A percentile compares a stretch with the other conserved stretches of the same genome.
These are phyloP conservation scores for Pecoramyces ruminantium DNA, from an alignment of 192 early-diverging fungal species.

Conservation along the genomic window DNA sequence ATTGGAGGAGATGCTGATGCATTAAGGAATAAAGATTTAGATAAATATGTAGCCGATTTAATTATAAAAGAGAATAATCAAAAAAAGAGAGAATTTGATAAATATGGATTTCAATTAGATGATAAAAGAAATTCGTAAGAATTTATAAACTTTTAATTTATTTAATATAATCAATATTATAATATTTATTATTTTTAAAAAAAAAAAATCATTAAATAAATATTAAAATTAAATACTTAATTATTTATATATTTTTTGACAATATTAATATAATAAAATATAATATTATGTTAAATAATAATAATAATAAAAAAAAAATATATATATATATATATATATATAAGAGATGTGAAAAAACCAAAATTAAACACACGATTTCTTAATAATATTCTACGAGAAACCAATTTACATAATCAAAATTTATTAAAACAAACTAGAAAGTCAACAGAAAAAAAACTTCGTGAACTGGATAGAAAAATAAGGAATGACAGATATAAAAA, in stretches of 20 bases:
- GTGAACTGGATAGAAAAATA: background rate
- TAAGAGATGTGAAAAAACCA: conserved; percentile 9
- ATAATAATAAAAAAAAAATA: background rate
- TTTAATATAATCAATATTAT: too few relatives aligned
- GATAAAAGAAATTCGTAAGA: background rate
- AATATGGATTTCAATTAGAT: conserved; percentile 7
- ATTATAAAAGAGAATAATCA: conserved; percentile 9
- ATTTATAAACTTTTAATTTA: background rate
- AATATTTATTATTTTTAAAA: too few relatives aligned
- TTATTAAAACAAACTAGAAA: conserved; percentile 9
- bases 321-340: too few relatives aligned
- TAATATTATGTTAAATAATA: background rate
- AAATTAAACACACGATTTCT: conserved; percentile 26
- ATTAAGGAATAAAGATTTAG: conserved; percentile 11
- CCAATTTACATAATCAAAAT: conserved; percentile 22
- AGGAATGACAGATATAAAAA: background rate
- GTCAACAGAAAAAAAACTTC: background rate
- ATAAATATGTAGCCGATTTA: conserved; percentile 13
- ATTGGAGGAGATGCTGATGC: conserved; percentile 6
- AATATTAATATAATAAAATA: too few relatives aligned
- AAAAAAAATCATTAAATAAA: too few relatives aligned
- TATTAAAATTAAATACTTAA: too few relatives aligned
- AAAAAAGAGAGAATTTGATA: conserved; percentile 6
- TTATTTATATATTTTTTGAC: too few relatives aligned
- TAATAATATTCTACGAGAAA: conserved; percentile 12